phyloP scores from a whole-genome alignment of 139 green algal genomes.

The Asterochloris erici region DNA sequence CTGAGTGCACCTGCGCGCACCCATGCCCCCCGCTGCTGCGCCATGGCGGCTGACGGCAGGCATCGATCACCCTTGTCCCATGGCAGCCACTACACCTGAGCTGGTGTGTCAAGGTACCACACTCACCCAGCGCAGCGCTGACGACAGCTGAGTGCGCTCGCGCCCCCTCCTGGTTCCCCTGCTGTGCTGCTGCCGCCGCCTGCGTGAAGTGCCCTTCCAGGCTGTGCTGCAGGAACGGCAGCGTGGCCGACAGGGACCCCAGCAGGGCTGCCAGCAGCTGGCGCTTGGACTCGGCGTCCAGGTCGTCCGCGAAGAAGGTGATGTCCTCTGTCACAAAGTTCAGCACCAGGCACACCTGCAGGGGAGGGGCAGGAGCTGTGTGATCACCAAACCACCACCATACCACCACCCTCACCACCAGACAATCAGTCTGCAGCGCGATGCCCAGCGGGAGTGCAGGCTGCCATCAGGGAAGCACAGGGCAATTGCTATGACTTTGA shows the following conservation, averaged over 20 bases:
- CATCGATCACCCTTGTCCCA: too few relatives aligned
- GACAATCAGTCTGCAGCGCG: too few relatives aligned
- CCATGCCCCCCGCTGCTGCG: too few relatives aligned
- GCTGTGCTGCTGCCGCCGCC: constrained; percentile 18
- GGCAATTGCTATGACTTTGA: too few relatives aligned
- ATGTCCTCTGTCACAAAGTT: constrained; percentile 75
- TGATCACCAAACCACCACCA: background rate
- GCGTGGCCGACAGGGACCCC: constrained; percentile 39
- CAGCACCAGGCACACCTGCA: constrained; percentile 63
- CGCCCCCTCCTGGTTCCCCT: constrained; percentile 20
- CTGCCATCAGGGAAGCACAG: too few relatives aligned
- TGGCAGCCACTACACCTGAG: too few relatives aligned
- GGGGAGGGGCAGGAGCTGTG: constrained; percentile 13
- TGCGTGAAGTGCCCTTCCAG: constrained; percentile 34
- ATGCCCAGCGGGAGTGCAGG: too few relatives aligned
- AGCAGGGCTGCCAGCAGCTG: constrained; percentile 56
- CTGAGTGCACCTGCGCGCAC: too few relatives aligned
- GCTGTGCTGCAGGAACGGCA: constrained; percentile 56
- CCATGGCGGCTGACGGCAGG: too few relatives aligned
- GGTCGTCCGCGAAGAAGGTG: constrained; percentile 48
- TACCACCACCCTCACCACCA: too few relatives aligned
- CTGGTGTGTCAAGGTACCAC: too few relatives aligned
- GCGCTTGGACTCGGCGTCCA: constrained; percentile 50
- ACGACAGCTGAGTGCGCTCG: constrained; percentile 47
- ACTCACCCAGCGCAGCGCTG: constrained; percentile 42